Evolutionary conservation across 1,284 basidiomycete species (phyloP).

Genomic region (Heterobasidion irregulare): DNA sequence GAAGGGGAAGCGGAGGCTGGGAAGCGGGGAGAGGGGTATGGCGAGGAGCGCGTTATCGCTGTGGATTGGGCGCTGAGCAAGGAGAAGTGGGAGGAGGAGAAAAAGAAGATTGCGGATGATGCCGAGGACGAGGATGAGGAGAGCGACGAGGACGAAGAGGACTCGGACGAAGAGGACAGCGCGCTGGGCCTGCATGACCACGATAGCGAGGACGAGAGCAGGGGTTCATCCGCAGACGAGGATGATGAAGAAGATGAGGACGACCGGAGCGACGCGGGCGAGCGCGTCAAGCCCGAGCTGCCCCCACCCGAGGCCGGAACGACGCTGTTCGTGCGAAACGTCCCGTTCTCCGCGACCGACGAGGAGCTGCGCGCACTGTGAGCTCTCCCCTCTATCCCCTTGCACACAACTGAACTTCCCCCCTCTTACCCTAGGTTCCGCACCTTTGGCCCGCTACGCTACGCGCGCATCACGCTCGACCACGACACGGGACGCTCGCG

Average conservation of each 20-base stretch:
- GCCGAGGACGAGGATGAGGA: slow-evolving; percentile 23
- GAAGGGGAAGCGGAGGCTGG: slow-evolving; percentile 26
- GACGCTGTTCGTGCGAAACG: slow-evolving; percentile 92
- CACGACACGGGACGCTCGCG: slow-evolving; percentile 76
- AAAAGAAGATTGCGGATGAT: slow-evolving; percentile 40
- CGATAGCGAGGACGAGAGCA: slow-evolving; percentile 19
- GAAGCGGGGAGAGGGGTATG: slow-evolving; percentile 10
- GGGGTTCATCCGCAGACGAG: slow-evolving; percentile 14
- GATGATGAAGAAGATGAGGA: slow-evolving; percentile 21
- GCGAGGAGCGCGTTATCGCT: slow-evolving; percentile 66
- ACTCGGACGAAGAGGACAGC: slow-evolving; percentile 20
- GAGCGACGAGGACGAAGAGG: slow-evolving; percentile 26
- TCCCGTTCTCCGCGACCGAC: slow-evolving; percentile 89
- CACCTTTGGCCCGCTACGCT: slow-evolving; percentile 86
- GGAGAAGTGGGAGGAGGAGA: slow-evolving; percentile 83
- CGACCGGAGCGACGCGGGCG: slow-evolving; percentile 40
- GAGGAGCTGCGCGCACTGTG: slow-evolving; percentile 81
- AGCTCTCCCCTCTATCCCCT: slow-evolving; percentile 18
- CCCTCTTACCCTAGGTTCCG: slow-evolving; percentile 58
- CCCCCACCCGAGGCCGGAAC: slow-evolving; percentile 80
- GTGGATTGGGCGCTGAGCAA: slow-evolving; percentile 98
- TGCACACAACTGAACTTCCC: not conserved
- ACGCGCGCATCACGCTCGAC: slow-evolving; percentile 91
- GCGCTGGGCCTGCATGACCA: slow-evolving; percentile 17
- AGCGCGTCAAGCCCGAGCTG: slow-evolving; percentile 61